These are phyloP conservation scores for Talaromyces liani DNA, from an alignment of 495 filamentous ascomycete genomes.

Conservation along the genomic window DNA sequence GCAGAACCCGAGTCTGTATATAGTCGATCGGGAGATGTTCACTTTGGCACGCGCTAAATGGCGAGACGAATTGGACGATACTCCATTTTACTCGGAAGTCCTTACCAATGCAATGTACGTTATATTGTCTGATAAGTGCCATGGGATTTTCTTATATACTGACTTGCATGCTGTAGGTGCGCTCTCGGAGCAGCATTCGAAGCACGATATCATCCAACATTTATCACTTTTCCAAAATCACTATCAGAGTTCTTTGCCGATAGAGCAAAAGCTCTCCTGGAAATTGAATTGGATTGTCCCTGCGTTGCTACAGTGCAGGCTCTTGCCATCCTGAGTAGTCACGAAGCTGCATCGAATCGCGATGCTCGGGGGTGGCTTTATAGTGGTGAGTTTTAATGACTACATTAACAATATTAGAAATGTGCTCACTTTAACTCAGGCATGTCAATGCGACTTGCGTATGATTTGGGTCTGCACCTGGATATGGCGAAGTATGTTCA, in stretches of 20 bases:
- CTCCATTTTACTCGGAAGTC: slow-evolving; percentile 42
- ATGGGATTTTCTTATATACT: neutral
- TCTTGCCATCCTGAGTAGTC: slow-evolving; percentile 39
- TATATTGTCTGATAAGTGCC: neutral
- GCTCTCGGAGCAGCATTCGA: slow-evolving; percentile 42
- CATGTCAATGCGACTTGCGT: slow-evolving; percentile 45
- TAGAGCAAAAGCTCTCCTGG: slow-evolving; percentile 40
- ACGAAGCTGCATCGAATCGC: slow-evolving; percentile 38
- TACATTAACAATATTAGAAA: too few relatives aligned
- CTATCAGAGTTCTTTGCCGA: slow-evolving; percentile 42
- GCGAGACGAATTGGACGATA: slow-evolving; percentile 35
- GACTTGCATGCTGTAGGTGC: slow-evolving; percentile 23
- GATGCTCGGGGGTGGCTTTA: slow-evolving; percentile 47
- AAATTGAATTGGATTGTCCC: slow-evolving; percentile 42
- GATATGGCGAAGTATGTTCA: slow-evolving; percentile 41
- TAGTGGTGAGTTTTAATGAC: slow-evolving; percentile 28
- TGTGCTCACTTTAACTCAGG: slow-evolving; percentile 21
- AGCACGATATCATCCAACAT: slow-evolving; percentile 37
- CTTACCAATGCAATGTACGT: slow-evolving; percentile 44
- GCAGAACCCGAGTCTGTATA: slow-evolving; percentile 43
- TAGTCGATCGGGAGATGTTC: slow-evolving; percentile 44
- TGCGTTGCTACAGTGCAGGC: slow-evolving; percentile 45
- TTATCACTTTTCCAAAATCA: slow-evolving; percentile 40
- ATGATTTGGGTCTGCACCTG: slow-evolving; percentile 42
- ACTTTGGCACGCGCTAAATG: slow-evolving; percentile 32